Evolutionary conservation across 1,139 yeast species (phyloP), one percentile per base, ranked within the genome.

Genomic region (Candida gigantensis): DNA sequence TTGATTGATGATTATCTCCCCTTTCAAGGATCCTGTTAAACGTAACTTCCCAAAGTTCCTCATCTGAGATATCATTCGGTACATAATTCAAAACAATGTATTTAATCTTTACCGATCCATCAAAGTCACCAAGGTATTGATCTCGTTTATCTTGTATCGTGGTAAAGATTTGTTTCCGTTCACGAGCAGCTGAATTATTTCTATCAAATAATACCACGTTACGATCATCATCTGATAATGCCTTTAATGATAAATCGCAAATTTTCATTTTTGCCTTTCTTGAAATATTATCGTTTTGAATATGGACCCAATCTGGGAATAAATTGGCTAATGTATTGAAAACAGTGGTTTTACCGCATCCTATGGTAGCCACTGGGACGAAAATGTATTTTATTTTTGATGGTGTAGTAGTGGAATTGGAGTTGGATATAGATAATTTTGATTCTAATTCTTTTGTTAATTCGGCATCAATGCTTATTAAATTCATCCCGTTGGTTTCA

Each of bases 311-410:
- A 0, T 65, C 61, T 0, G 84, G 79, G 39, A 68, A 82, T 18
- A 90, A 54, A 7, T 71, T 55, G 1, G 56, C 49, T 30, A 92
- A 62, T 0, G 92, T 81, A 32, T 75, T 58, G 3, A 88, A 78
- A 0, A 87, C 76, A 0, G 97, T 88, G 0, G 97, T 89, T 55
- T 94, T 94, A 6, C 99, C 99, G 57, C 97, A 88, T 0, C 97
- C 98, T 35, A 92, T 77, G 0, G 96, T 88, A 0, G 97, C 89
- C 10, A 90, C 79, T 0, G 97, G 94, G 2, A 89, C 74, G 1
- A 94, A 52, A 0, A 86, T 73, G 52, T 78, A 87, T 51, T 79
- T 80, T 3, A 28, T 24, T n/a, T n/a, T n/a, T n/a, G n/a, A n/a
- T n/a, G n/a, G n/a, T n/a, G n/a, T n/a, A n/a, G n/a, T n/a, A n/a